Evolutionary conservation across 305 asterid species (phyloP), one percentile per base, ranked within the genome.

Genomic region (Lippia alba): DNA sequence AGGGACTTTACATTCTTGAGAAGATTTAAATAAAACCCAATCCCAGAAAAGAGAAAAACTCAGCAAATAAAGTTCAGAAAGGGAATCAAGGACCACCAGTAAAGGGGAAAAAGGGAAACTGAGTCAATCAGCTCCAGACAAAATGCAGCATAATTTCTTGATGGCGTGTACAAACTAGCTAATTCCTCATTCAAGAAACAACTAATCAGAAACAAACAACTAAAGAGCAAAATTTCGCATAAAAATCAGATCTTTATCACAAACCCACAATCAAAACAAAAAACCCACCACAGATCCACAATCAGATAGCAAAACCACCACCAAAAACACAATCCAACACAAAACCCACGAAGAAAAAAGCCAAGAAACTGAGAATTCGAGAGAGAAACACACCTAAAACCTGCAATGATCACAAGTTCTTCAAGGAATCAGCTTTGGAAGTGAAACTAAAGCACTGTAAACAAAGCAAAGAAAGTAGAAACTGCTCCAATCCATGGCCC

Each of bases 11-110:
- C 56, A 70, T 56, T 61, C 76, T 61, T 17, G 63, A 65, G 53
- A 58, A 61, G 40, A 24, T 24, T 24, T 24, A 24, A 24, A 24
- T 24, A 24, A 71, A 77, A 61, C 56, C 71, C 70, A 74, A 55
- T 50, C 64, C 72, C 69, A 67, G 30, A 63, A 69, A 72, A 62
- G 56, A 49, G 55, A 66, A 55, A 55, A 75, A 54, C 75, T 66
- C 57, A 60, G 20, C 69, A 70, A 76, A 32, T 45, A 20, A 33
- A 33, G 59, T 53, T 54, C 77, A 71, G 33, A 61, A 4, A 69
- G 33, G 56, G 64, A 76, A 77, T 74, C 79, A 78, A 79, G 83
- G 86, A 77, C 82, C 84, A 76, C 68, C 67, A 48, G 41, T 36
- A 36, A 36, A 36, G 9, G 58, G 46, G 32, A 58, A 67, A 67